Base-by-base conservation (phyloP, 495 filamentous ascomycete genomes). In the Massariosphaeria phaeospora region DNA sequence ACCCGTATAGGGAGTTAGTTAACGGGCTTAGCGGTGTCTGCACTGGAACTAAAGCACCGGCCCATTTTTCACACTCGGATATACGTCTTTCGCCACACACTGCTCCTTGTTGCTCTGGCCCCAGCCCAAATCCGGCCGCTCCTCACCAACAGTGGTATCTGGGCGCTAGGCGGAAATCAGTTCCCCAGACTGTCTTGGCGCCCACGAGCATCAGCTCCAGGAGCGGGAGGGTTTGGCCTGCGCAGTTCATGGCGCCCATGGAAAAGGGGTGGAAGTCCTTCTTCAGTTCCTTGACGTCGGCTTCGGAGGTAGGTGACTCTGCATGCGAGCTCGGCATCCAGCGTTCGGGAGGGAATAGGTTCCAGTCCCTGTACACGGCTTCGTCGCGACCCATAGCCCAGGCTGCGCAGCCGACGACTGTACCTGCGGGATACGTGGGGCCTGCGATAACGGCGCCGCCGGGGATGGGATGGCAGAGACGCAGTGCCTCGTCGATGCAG, bases 401-500 rank as follows among this genome's bases (percentile, higher is more conserved):
- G 2, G 10, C 2, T 1, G 61, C 48, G 7, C 23, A 26, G 15
- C 56, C 44, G 15, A 67, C 43, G n/a, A 38, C 43, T 3, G 71
- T 78, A 6, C 77, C 78, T 12, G 65, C 71, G 0, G 76, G 77
- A 11, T 81, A 64, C 47, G 68, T 69, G 3, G 76, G 58, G 4
- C 74, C 75, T 30, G 78, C 73, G 9, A 84, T 74, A 6, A 67
- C 56, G 7, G 74, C 65, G 10, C 85, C 85, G 31, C 84, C 84
- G 29, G 73, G 71, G 2, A 85, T 82, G 0, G 84, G 74, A 11
- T 83, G 85, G 0, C 76, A 76, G 34, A 89, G 66, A 40, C 86
- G 82, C 63, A 88, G 72, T 2, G 80, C 73, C 54, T 88, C 85
- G 47, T 85, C 76, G 33, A 84, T 69, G 55, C 79, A 81, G 7